Base-by-base conservation (phyloP, 176 grass and related monocot species). In the Carex pumila region DNA sequence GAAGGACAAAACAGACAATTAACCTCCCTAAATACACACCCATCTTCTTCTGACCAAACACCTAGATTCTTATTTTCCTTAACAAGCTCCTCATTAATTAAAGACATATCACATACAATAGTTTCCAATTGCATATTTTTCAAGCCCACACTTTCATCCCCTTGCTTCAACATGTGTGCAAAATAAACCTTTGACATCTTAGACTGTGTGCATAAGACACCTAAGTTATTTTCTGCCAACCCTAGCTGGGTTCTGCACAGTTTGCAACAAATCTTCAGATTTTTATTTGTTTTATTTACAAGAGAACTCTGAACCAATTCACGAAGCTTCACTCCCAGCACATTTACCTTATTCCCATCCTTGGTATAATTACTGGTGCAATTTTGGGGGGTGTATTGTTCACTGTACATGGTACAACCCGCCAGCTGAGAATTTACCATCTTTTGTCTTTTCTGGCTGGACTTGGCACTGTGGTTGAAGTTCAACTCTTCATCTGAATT, bases 11-110 rank as follows among this genome's bases (percentile, higher is more conserved):
- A 89, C 56, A 83, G 88, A 36, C 95, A 98, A 14, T 30, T 84
- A 39, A 93, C 58, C 74, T 85, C 60, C 60, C 71, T 94, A 85
- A 90, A 98, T 19, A 98, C 92, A 54, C 92, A 95, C 47, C 95
- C 92, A 91, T 98, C 92, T 79, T 89, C 87, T 85, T 88, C 88
- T 22, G 88, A 98, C 95, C 95, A 98, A 57, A 95, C 36, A 78
- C 62, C 87, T 61, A 81, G 54, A 61, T 86, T 73, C 58, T 63
- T 81, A 32, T 73, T 65, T 39, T 84, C 87, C 3, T 43, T 29
- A 84, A 98, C 67, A 45, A 98, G 49, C 63, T 76, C 61, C 74
- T 86, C 73, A 39, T 91, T 81, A 71, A 98, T 76, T 36, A 81
- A 90, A 14, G 92, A 91, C 71, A 66, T 75, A 84, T 93, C 83